Percentiles rank a stretch among this genome's conserved stretches.
phyloP scores from a whole-genome alignment of 352 stramenopile species.

The Globisporangium apiculatum region DNA sequence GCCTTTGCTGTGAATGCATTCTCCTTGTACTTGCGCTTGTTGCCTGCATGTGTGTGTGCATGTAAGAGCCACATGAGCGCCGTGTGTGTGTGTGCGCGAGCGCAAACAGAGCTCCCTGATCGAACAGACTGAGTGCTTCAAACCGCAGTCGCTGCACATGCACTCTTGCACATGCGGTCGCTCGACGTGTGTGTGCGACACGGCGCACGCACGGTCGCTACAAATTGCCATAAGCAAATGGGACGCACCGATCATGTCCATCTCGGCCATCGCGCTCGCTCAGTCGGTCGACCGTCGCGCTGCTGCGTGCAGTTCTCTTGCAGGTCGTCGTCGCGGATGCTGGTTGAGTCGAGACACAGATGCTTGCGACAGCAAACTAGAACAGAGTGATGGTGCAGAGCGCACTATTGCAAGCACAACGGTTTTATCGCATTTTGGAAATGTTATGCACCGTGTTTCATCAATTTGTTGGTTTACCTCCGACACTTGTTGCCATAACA shows the following conservation, averaged over 20 bases:
- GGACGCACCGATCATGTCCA: slow-evolving; percentile 13
- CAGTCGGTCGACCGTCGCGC: not conserved
- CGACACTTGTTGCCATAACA: too few relatives aligned
- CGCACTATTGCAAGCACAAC: too few relatives aligned
- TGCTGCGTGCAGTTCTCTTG: not conserved
- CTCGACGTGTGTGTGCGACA: too few relatives aligned
- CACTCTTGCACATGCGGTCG: too few relatives aligned
- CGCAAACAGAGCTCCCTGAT: not conserved
- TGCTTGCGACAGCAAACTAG: too few relatives aligned
- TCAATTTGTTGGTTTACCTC: too few relatives aligned
- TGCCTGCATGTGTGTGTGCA: slow-evolving; percentile 15
- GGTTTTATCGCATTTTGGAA: too few relatives aligned
- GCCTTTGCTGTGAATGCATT: slow-evolving; percentile 70
- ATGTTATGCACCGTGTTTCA: too few relatives aligned
- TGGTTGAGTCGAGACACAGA: too few relatives aligned
- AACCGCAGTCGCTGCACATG: not conserved
- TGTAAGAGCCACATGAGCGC: not conserved
- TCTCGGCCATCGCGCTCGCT: slow-evolving; percentile 5
- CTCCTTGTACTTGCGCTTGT: slow-evolving; percentile 71
- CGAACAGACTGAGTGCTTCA: not conserved
- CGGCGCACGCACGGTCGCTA: too few relatives aligned
- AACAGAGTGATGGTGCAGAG: too few relatives aligned
- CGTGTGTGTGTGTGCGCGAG: not conserved
- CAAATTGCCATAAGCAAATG: not conserved
- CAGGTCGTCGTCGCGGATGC: not conserved